Percentiles rank a stretch among this genome's conserved stretches.
These are phyloP conservation scores for Geotrichum macrosporum DNA, from an alignment of 1,139 yeast species.

Conservation along the genomic window DNA sequence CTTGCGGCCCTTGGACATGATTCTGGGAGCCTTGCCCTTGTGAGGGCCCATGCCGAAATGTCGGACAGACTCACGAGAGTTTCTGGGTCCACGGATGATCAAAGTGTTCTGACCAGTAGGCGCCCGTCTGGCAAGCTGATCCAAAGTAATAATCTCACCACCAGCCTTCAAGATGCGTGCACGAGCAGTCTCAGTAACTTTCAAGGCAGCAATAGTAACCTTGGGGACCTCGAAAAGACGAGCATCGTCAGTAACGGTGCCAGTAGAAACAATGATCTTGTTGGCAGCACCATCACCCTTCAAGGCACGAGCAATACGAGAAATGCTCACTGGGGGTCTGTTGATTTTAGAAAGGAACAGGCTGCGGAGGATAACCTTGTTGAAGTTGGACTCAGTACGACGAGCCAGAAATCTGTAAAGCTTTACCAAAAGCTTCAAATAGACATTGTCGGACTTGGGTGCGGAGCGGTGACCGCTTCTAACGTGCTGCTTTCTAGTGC, in stretches of 20 bases:
- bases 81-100: conserved; percentile 98
- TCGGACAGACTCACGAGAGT: conserved; percentile 98
- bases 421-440: conserved; percentile 96
- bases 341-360: conserved; percentile 96
- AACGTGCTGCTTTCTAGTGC: conserved; percentile 91
- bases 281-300: conserved; percentile 78
- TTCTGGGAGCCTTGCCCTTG: conserved; percentile 99
- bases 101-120: conserved; percentile 99
- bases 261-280: conserved; percentile 96
- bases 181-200: conserved; percentile 99
- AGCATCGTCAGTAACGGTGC: conserved; percentile 98
- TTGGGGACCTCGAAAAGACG: conserved; percentile 93
- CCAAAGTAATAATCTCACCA: conserved; percentile 99
- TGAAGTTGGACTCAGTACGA: conserved; percentile 97
- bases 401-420: conserved; percentile 99
- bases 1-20: conserved; percentile 96
- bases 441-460: conserved; percentile 99
- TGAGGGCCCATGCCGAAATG: conserved; percentile 99
- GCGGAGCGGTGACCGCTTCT: conserved; percentile 97
- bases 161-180: conserved; percentile 97
- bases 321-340: conserved; percentile 98
- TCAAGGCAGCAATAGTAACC: conserved; percentile 97
- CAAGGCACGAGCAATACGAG: conserved; percentile 84
- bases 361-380: conserved; percentile 92
- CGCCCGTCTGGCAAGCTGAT: conserved; percentile 98